Evolutionary conservation across 1,284 basidiomycete species (phyloP), one percentile per base, ranked within the genome.

Genomic region (Pulchroboletus neoregius): DNA sequence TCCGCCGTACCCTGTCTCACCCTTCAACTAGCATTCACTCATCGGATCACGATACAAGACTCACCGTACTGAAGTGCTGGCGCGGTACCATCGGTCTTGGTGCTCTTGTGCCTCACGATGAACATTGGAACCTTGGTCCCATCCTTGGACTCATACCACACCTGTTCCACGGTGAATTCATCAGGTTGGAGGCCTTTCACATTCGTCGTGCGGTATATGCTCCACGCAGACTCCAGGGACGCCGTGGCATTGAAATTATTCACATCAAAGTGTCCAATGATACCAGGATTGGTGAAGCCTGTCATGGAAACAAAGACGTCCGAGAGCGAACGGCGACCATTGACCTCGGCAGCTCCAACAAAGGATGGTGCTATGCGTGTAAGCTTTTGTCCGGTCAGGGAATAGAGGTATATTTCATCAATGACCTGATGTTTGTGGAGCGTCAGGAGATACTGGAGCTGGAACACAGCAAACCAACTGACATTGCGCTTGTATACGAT

Each of bases 71-170:
- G 84, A 22, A 91, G 72, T 0, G 80, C 86, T 5, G 91, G 82
- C 0, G 88, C 87, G 0, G 82, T 84, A 8, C 90, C 90, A 55
- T 93, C 86, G 44, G 80, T 72, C 54, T 75, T 70, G 15, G 84
- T 87, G 18, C 74, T 75, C 62, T 87, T 87, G 60, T 86, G 86
- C 41, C 82, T 76, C 24, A 92, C 88, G 48, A 94, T 76, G 61
- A 92, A 94, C 88, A 94, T 91, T 2, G 91, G 90, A 27, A 94
- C 74, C 41, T 74, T 77, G 2, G 89, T 92, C 0, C 89, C 88
- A 58, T 94, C 91, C 63, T 87, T 87, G 66, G 81, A 84, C 16
- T 71, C 63, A 58, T 84, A 91, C 81, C 88, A 91, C 9, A 88
- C 80, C 68, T 93, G 91, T 54, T 79, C 75, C 23, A 80, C 75